Evolutionary conservation across 2,329 filamentous ascomycete genomes (phyloP), one percentile per base, ranked within the genome.

Genomic region (Fusarium phyllophilum): DNA sequence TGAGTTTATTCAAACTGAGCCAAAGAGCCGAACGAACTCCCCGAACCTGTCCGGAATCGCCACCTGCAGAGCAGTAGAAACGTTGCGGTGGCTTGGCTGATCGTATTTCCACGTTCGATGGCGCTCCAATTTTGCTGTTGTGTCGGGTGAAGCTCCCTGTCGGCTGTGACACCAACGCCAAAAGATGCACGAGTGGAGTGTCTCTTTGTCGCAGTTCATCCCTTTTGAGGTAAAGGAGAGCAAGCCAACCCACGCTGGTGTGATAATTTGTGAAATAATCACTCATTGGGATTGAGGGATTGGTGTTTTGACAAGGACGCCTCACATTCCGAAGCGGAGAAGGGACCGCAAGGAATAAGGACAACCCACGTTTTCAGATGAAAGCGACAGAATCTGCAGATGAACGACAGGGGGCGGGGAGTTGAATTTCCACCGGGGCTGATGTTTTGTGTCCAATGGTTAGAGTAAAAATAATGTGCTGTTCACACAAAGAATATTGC

Each of bases 321-420:
- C 26, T 72, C 52, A 52, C 29, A 56, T 57, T 59, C 45, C 44
- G 63, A 46, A 63, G 52, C 42, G 54, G 62, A 74, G 61, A 61
- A 42, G 15, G 48, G 55, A 60, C 48, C 58, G 15, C 48, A 51
- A 39, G 66, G 70, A 74, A 63, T 74, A 60, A 70, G 60, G 55
- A 36, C 48, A 71, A 56, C 56, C 69, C 64, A 69, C 69, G 63
- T 60, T 66, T 60, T 42, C 49, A 65, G 58, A 60, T 57, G 26
- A 70, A 34, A 62, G 44, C 29, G 54, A 56, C 46, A 69, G 39
- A 70, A 60, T 55, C 59, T 58, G 68, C 63, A 68, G 63, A 57
- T 39, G 42, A 59, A 38, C 10, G 61, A 73, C 72, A 75, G 64
- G 72, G 72, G 72, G 68, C 68, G 72, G 72, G 72, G 72, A 75